Base-by-base conservation (phyloP, 345 rosid species). In the Eucalyptus globulus region DNA sequence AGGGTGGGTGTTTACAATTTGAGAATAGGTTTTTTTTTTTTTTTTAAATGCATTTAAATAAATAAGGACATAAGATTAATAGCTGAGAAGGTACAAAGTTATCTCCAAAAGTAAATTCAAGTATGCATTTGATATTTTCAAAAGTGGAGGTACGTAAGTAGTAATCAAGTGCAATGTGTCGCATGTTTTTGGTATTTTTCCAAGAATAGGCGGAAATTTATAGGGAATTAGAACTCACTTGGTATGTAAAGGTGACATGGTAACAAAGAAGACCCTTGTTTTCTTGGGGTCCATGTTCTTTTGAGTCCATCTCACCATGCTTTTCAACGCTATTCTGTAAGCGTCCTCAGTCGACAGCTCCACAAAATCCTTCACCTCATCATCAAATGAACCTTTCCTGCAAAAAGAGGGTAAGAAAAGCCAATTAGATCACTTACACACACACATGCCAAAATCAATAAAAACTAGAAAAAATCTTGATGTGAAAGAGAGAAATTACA, bases 281-380 rank as follows among this genome's bases (percentile, higher is more conserved):
- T 90, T 92, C 87, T 89, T 93, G 14, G 97, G 88, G 91, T 98
- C 93, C 22, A 97, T 89, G 87, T 95, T 98, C 86, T 93, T 90
- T 13, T 96, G 96, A 56, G 94, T 90, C 99, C 99, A 98, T 4
- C 91, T 92, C 22, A 90, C 90, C 99, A 97, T 97, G 90, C 96
- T 92, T 80, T 58, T 90, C 92, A 97, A 80, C 40, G 93, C 98
- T 87, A 93, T 92, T 69, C 91, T 91, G 80, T 96, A 98, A 16
- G 92, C 94, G 10, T 65, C 67, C 7, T 90, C 92, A 89, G 44
- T 90, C 93, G 40, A 93, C 47, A 76, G 90, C 91, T 97, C 97
- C 12, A 93, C 96, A 44, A 90, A 94, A 76, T 94, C 96, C 31
- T 93, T 90, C 9, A 95, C 81, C 11, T 92, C 95, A 87, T 95